Evolutionary conservation across 306 rosid species (phyloP), one percentile per base, ranked within the genome.

Genomic region (Potentilla sterilis): DNA sequence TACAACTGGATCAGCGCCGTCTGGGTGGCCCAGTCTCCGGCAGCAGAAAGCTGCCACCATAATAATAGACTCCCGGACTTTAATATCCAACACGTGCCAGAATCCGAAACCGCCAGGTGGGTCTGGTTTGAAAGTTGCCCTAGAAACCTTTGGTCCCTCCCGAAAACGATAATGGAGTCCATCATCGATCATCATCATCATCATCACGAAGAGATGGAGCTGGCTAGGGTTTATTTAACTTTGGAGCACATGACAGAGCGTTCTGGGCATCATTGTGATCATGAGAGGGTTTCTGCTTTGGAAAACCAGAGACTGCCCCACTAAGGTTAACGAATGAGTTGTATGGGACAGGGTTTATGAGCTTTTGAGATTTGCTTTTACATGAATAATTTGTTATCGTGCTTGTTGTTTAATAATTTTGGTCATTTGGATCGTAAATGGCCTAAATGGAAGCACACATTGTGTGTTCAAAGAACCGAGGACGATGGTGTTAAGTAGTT

Each of bases 221-320:
- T 59, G 14, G 38, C 19, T 12, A 22, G 35, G 65, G 65, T 11
- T 58, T 57, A 1, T 11, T 58, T 57, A 1, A 37, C 68, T 35
- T 63, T 63, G 43, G 22, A 63, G 68, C 68, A 35, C 69, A 63
- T 63, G 69, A 63, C 12, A 12, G 24, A 13, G 68, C 12, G 43
- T 7, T 63, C 21, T 11, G 68, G 41, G 24, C 44, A 63, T 63
- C 69, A 63, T 63, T 16, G 69, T 37, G 68, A 63, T 46, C 4
- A 7, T 2, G 40, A 7, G 11, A 22, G 64, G 37, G 16, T 21
- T 8, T 8, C 0, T 32, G 62, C 32, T n/a, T 55, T 52, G 59
- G 21, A 8, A 52, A 52, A 18, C 58, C 58, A 16, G 9, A 55
- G 34, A 24, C 40, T 34, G 12, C 22, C 44, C 44, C 69, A 63